Evolutionary conservation across 495 filamentous ascomycete genomes (phyloP).

Genomic region (Sporormia fimetaria): DNA sequence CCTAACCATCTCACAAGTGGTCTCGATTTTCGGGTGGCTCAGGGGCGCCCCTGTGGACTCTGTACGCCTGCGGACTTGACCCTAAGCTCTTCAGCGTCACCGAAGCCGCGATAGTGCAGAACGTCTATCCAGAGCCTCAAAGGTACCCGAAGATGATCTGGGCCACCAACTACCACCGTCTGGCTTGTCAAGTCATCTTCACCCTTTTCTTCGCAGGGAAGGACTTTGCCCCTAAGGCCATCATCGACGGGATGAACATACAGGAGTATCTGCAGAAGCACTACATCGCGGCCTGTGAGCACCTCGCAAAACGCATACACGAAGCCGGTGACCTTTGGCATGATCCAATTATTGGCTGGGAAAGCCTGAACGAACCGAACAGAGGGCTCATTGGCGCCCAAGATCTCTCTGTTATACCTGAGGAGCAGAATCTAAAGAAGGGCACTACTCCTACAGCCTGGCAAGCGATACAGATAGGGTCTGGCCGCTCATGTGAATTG

Average conservation of each 20-base stretch:
- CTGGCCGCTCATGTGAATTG: slow-evolving; percentile 78
- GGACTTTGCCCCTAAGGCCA: slow-evolving; percentile 90
- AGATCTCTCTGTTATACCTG: slow-evolving; percentile 70
- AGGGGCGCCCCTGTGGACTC: slow-evolving; percentile 93
- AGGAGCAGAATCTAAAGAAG: slow-evolving; percentile 83
- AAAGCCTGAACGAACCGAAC: slow-evolving; percentile 90
- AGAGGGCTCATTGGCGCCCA: slow-evolving; percentile 77
- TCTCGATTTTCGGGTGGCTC: slow-evolving; percentile 89
- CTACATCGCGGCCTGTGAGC: slow-evolving; percentile 64
- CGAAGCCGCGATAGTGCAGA: slow-evolving; percentile 88
- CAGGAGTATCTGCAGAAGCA: slow-evolving; percentile 91
- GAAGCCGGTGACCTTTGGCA: slow-evolving; percentile 84
- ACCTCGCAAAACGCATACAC: slow-evolving; percentile 73
- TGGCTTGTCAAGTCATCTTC: slow-evolving; percentile 83
- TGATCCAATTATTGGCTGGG: slow-evolving; percentile 87
- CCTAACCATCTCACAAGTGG: slow-evolving; percentile 49
- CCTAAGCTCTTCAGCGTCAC: slow-evolving; percentile 73
- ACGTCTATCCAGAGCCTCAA: slow-evolving; percentile 77
- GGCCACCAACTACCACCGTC: slow-evolving; percentile 89
- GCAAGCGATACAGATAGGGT: slow-evolving; percentile 84
- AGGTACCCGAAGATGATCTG: slow-evolving; percentile 98
- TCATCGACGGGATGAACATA: slow-evolving; percentile 90
- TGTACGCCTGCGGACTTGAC: slow-evolving; percentile 87
- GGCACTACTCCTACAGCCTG: slow-evolving; percentile 90
- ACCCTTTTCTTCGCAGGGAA: slow-evolving; percentile 88